These are phyloP conservation scores for Macrophomina phaseolina DNA, from an alignment of 2,329 filamentous ascomycete genomes.

Conservation along the genomic window DNA sequence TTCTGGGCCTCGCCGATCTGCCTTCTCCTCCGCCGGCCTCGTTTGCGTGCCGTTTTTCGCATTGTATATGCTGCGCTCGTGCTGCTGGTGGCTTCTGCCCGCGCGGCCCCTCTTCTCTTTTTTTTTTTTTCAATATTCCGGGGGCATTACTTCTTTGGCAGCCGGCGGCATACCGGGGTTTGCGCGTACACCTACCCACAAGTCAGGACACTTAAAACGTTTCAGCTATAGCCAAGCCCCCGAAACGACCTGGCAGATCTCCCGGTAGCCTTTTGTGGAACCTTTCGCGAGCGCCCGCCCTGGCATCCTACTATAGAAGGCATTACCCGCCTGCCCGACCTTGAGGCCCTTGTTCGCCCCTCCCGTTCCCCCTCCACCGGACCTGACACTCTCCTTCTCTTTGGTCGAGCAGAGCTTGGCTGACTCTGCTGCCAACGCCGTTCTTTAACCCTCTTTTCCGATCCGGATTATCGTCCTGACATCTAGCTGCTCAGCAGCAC, in stretches of 20 bases:
- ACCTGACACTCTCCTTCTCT: conserved; percentile 11
- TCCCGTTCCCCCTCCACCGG: conserved; percentile 6
- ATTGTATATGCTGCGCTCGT: background rate
- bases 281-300: conserved; percentile 11
- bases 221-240: conserved; percentile 24
- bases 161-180: background rate
- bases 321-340: conserved; percentile 14
- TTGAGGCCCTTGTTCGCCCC: conserved; percentile 15
- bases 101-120: background rate
- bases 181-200: conserved; percentile 21
- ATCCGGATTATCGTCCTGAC: background rate
- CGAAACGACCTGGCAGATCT: conserved; percentile 20
- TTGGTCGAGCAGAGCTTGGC: conserved; percentile 12
- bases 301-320: conserved; percentile 25
- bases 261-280: conserved; percentile 18
- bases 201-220: conserved; percentile 23
- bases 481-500: conserved; percentile 15
- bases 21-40: background rate
- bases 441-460: conserved; percentile 13
- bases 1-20: background rate
- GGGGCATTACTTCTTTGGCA: conserved; percentile 10
- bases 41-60: background rate
- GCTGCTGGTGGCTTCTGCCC: background rate
- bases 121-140: conserved; percentile 1
- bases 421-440: conserved; percentile 20